Evolutionary conservation across 805 yeast genomes (phyloP), one percentile per base, ranked within the genome.

Genomic region (Babjeviella inositovora): DNA sequence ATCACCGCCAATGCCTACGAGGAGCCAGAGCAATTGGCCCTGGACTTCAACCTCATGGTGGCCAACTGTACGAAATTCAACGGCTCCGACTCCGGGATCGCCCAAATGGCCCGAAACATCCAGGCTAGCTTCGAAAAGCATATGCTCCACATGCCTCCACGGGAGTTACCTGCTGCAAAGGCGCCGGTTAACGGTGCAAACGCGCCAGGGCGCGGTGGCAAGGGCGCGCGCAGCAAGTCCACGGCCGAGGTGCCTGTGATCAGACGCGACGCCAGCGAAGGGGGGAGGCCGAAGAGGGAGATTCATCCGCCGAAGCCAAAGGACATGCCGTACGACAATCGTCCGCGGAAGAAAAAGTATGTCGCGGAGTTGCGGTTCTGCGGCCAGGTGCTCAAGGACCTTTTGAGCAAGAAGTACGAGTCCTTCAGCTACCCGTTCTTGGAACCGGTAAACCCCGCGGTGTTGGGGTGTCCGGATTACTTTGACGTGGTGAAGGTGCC

Each of bases 241-340:
- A 22, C 29, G 5, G 43, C 58, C 20, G 75, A 70, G 9, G 57
- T 66, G 11, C 79, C 77, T 7, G 52, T 53, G n/a, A 63, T 75
- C 23, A 64, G 93, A 43, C 62, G 87, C 28, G 93, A 82, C 30
- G 69, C 76, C 15, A 58, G 64, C 5, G 70, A 73, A 13, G 41
- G 47, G 14, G 90, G 85, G 15, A 63, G 98, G 34, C 97, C 97
- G 18, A 87, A 87, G 49, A 69, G 98, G 35, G 90, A 82, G 35
- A 82, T 90, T 22, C 96, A 85, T 45, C 98, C 98, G 3, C 98
- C 98, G 25, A 75, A 79, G 41, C 80, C 94, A 15, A 81, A 81
- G 41, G 96, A 90, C 43, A 68, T 85, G 46, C 92, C 93, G 3
- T 82, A 81, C 39, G 95, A 84, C 39, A 70, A 70, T 25, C 62